A percentile compares a stretch with the other conserved stretches of the same genome.
These are phyloP conservation scores for Termitomyces bulborhizus DNA, from an alignment of 768 basidiomycete genomes.

Conservation along the genomic window DNA sequence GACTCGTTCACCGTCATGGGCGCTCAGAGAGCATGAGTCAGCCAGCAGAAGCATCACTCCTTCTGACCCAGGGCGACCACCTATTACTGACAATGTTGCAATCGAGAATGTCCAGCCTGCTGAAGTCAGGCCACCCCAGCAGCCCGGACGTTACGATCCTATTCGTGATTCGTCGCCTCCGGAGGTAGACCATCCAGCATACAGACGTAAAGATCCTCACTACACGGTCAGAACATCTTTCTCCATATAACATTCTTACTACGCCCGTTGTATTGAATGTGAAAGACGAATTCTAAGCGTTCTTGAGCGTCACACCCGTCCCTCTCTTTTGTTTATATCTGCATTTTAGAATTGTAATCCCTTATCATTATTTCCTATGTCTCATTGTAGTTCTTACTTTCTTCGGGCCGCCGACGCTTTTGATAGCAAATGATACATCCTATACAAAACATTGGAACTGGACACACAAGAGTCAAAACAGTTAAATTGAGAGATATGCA, in stretches of 20 bases:
- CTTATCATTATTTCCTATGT: not conserved
- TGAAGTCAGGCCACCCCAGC: slow-evolving; percentile 21
- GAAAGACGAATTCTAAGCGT: slow-evolving; percentile 1
- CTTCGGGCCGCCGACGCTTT: not conserved
- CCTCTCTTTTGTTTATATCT: not conserved
- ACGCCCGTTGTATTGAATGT: slow-evolving; percentile 8
- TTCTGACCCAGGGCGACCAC: slow-evolving; percentile 14
- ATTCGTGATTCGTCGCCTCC: slow-evolving; percentile 32
- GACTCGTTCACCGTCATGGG: slow-evolving; percentile 16
- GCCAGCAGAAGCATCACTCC: slow-evolving; percentile 22
- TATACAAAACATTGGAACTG: not conserved
- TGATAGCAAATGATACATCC: not conserved
- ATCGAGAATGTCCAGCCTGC: not conserved
- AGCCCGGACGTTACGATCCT: slow-evolving; percentile 46
- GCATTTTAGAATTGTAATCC: slow-evolving; percentile 3
- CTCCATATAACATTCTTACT: slow-evolving; percentile 3
- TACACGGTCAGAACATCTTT: not conserved
- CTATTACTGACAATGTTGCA: not conserved
- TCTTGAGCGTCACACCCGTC: slow-evolving; percentile 1
- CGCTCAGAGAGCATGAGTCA: slow-evolving; percentile 24
- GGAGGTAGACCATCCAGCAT: slow-evolving; percentile 14
- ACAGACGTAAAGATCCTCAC: slow-evolving; percentile 9
- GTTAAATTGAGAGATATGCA: not conserved
- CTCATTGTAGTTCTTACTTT: slow-evolving; percentile 1
- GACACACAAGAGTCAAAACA: not conserved